Base-by-base conservation (phyloP, 2,329 filamentous ascomycete genomes). In the Geosmithia putterillii region DNA sequence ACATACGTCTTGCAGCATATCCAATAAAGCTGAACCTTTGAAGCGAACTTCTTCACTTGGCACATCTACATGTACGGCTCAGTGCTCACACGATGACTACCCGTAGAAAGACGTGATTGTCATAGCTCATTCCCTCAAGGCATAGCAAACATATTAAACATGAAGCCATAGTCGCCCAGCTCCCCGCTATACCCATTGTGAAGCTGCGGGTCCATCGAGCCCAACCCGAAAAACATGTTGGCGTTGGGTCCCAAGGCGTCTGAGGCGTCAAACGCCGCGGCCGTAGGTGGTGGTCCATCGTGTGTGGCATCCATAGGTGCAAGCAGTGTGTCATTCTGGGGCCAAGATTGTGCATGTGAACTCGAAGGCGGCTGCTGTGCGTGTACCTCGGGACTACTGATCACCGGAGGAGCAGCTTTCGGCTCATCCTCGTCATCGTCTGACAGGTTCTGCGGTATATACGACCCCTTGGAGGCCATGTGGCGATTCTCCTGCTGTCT, bases 141-240 rank as follows among this genome's bases (percentile, higher is more conserved):
- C 28, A 32, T 32, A 32, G 28, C 15, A 32, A 32, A 32, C 28
- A 32, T 32, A 12, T 32, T 32, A 39, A 22, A 39, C n/a, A 39
- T 21, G 38, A 20, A 39, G 14, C 12, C 38, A 39, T 39, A 22
- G n/a, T 23, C 22, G 5, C 40, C 44, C 18, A 43, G n/a, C 19
- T 45, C 44, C 15, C 40, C 35, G 17, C 40, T 20, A 34, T 45
- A 42, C 6, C 36, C 42, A 21, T 42, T 40, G 15, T 45, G 40
- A n/a, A 42, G 40, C 22, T 42, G 44, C 40, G 42, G 42, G 20
- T 45, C 36, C 8, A 45, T 42, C 14, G 44, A 40, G 34, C 40
- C 41, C 44, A 40, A 45, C 21, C 37, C 36, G 17, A 42, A 28
- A 10, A 28, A 38, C 36, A 35, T 15, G 22, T 28, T 17, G 23